A percentile compares a stretch with the other conserved stretches of the same genome.
These are phyloP conservation scores for Teunomyces atbi DNA, from an alignment of 805 yeast genomes.

Conservation along the genomic window DNA sequence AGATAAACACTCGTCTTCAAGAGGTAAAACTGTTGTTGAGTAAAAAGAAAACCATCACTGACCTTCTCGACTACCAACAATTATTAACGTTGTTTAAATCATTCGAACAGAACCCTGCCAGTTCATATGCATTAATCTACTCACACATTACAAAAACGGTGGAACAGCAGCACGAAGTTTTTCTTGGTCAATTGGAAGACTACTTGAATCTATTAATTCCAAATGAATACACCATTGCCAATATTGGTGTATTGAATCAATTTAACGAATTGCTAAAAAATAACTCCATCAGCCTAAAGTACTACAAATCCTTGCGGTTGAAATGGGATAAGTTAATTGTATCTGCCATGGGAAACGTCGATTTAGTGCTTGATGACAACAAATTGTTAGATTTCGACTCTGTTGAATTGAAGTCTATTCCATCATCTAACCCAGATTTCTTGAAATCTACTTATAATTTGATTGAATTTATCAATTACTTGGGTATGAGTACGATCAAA, in stretches of 20 bases:
- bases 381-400: conserved; percentile 8
- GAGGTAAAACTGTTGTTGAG: conserved; percentile 8
- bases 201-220: conserved; percentile 21
- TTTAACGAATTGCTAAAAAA: conserved; percentile 10
- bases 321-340: conserved; percentile 13
- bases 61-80: conserved; percentile 14
- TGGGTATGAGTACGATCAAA: conserved; percentile 21
- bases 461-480: conserved; percentile 28
- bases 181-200: conserved; percentile 14
- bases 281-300: conserved; percentile 8
- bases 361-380: conserved; percentile 7
- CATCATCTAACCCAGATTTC: conserved; percentile 4
- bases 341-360: conserved; percentile 5
- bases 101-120: background rate
- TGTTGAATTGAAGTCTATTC: background rate
- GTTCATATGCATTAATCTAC: conserved; percentile 3
- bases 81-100: conserved; percentile 9
- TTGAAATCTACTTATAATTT: conserved; percentile 26
- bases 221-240: conserved; percentile 10
- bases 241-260: conserved; percentile 10
- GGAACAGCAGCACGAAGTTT: conserved; percentile 4
- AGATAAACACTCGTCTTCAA: background rate
- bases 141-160: conserved; percentile 6
- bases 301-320: conserved; percentile 8
- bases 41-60: conserved; percentile 9